Evolutionary conservation across 345 rosid species (phyloP).

Genomic region (Sapria himalayana): DNA sequence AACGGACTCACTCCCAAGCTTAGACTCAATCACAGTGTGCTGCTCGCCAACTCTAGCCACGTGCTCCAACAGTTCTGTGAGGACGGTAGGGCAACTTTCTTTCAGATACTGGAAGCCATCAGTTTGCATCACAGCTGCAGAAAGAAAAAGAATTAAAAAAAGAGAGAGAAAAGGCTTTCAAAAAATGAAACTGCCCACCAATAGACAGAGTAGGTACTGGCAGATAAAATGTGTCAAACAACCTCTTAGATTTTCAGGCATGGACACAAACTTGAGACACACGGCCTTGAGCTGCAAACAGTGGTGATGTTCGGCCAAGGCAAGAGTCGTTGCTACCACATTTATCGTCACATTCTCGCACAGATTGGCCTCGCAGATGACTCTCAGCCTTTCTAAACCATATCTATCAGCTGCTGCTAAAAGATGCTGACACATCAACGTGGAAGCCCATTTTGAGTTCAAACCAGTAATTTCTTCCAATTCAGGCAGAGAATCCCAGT

Average conservation of each 20-base stretch:
- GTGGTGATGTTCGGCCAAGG: conserved; percentile 73
- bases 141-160: conserved; percentile 2
- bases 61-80: conserved; percentile 38
- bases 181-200: conserved; percentile 7
- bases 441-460: conserved; percentile 37
- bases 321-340: conserved; percentile 62
- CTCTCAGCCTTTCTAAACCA: conserved; percentile 46
- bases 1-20: conserved; percentile 21
- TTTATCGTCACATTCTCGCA: conserved; percentile 48
- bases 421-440: conserved; percentile 59
- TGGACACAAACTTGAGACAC: conserved; percentile 44
- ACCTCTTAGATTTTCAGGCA: conserved; percentile 51
- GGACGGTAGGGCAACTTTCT: conserved; percentile 36
- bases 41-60: conserved; percentile 28
- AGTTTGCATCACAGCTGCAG: conserved; percentile 58
- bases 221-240: conserved; percentile 1
- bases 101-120: conserved; percentile 51
- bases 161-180: conserved; percentile 2
- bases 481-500: conserved; percentile 62
- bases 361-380: conserved; percentile 47
- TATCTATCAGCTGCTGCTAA: conserved; percentile 75
- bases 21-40: conserved; percentile 18
- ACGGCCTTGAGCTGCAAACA: conserved; percentile 47
- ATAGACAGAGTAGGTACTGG: conserved; percentile 5
- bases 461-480: conserved; percentile 47